These are phyloP conservation scores for Paramecium primaurelia DNA, from an alignment of 73 alveolate species.

Conservation along the genomic window DNA sequence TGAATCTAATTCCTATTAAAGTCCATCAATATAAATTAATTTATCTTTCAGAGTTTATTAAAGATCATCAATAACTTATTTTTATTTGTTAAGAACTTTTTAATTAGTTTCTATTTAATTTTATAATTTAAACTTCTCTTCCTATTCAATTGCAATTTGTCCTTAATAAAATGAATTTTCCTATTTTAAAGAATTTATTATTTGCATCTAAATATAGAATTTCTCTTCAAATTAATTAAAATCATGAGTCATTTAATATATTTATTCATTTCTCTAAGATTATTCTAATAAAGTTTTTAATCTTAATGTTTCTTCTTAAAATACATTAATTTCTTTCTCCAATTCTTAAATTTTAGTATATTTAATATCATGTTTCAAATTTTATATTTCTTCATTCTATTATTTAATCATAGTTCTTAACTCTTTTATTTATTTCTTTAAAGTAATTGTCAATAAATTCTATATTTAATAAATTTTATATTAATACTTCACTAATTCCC, in stretches of 20 bases:
- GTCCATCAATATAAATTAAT: neutral
- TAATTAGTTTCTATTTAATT: neutral
- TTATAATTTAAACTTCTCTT: neutral
- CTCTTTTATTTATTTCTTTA: constrained; percentile 14
- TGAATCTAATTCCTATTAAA: neutral
- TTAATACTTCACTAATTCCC: constrained; percentile 39
- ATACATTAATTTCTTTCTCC: neutral
- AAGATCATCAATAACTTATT: constrained; percentile 1
- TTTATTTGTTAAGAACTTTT: neutral
- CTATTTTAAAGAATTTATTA: neutral
- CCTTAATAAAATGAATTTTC: constrained; percentile 1
- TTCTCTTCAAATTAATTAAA: constrained; percentile 35
- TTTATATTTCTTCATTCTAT: neutral
- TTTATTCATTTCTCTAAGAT: neutral
- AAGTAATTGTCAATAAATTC: constrained; percentile 37
- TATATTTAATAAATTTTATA: neutral
- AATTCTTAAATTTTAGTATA: constrained; percentile 5
- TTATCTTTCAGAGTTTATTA: constrained; percentile 15
- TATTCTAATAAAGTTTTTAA: neutral
- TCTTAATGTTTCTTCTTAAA: neutral
- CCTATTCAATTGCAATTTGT: neutral
- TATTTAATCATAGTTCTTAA: neutral
- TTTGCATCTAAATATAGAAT: neutral
- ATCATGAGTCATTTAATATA: constrained; percentile 29
- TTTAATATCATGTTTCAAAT: constrained; percentile 34